Conservation (phyloP, 768 basidiomycete species). For the Leccinellum luteum region DNA sequence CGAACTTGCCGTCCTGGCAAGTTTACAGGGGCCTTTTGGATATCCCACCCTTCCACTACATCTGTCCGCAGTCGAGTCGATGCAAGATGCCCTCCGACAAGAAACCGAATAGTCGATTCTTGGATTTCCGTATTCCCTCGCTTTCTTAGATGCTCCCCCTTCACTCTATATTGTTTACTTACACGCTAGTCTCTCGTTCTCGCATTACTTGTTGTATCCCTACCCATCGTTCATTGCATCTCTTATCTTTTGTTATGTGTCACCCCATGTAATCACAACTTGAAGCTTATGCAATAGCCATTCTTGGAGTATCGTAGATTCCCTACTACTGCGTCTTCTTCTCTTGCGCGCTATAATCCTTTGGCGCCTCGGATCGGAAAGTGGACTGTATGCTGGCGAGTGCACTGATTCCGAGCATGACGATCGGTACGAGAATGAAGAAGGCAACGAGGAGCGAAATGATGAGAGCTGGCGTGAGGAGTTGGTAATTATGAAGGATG, state of each 20-base stretch:
- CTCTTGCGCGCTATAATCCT: conserved; percentile 64
- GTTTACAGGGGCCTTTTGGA: conserved; percentile 40
- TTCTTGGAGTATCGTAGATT: conserved; percentile 9
- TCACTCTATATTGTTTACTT: conserved; percentile 9
- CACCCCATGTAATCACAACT: conserved; percentile 16
- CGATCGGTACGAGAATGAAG: conserved; percentile 65
- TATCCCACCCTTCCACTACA: conserved; percentile 68
- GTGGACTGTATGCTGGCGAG: conserved; percentile 76
- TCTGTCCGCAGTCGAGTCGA: conserved; percentile 66
- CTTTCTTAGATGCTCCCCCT: conserved; percentile 15
- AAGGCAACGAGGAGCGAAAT: conserved; percentile 58
- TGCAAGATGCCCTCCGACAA: conserved; percentile 42
- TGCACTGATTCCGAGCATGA: conserved; percentile 61
- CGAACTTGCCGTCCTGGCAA: conserved; percentile 63
- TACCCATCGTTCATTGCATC: conserved; percentile 27
- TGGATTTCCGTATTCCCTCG: background rate
- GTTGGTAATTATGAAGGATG: conserved; percentile 70
- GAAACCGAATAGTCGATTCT: conserved; percentile 22
- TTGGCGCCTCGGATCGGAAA: conserved; percentile 58
- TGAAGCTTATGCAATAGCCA: conserved; percentile 15
- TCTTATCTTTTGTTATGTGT: conserved; percentile 22
- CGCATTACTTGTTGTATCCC: conserved; percentile 29
- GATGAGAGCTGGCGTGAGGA: conserved; percentile 76
- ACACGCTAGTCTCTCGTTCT: conserved; percentile 9
- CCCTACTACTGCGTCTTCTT: conserved; percentile 70